Percentiles rank a stretch among this genome's conserved stretches.
phyloP scores from a whole-genome alignment of 306 rosid species.

The Argentina anserina region DNA sequence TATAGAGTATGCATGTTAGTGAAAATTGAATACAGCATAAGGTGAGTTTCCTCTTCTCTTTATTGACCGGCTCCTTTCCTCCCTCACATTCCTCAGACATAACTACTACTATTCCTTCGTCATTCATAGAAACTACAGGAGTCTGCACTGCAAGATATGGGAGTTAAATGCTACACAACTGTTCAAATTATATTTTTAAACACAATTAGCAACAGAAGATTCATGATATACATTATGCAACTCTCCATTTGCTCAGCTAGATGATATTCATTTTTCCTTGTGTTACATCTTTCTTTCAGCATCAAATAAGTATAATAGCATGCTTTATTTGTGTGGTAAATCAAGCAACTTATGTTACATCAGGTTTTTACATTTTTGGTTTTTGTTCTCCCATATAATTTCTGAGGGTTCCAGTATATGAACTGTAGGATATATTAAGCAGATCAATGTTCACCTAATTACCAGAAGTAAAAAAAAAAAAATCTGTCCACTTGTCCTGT shows the following conservation, averaged over 20 bases:
- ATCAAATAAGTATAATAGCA: too few relatives aligned
- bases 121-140: slow-evolving; percentile 68
- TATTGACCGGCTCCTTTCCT: slow-evolving; percentile 60
- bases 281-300: too few relatives aligned
- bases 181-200: slow-evolving; percentile 1
- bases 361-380: too few relatives aligned
- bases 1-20: slow-evolving; percentile 76
- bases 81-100: slow-evolving; percentile 53
- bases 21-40: slow-evolving; percentile 64
- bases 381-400: too few relatives aligned
- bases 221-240: slow-evolving; percentile 1
- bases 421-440: too few relatives aligned
- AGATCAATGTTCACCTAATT: too few relatives aligned
- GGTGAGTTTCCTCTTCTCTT: slow-evolving; percentile 70
- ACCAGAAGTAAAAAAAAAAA: too few relatives aligned
- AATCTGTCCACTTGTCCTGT: too few relatives aligned
- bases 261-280: not conserved
- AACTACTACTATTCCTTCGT: slow-evolving; percentile 68
- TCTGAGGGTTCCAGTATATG: too few relatives aligned
- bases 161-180: not conserved
- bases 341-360: too few relatives aligned
- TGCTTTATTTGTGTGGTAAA: too few relatives aligned
- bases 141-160: slow-evolving; percentile 57
- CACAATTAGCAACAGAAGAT: not conserved
- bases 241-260: not conserved